Percentiles rank a stretch among this genome's conserved stretches.
Evolutionary conservation across 1,284 basidiomycete genomes (phyloP).

Genomic region (Apiotrichum brassicae): DNA sequence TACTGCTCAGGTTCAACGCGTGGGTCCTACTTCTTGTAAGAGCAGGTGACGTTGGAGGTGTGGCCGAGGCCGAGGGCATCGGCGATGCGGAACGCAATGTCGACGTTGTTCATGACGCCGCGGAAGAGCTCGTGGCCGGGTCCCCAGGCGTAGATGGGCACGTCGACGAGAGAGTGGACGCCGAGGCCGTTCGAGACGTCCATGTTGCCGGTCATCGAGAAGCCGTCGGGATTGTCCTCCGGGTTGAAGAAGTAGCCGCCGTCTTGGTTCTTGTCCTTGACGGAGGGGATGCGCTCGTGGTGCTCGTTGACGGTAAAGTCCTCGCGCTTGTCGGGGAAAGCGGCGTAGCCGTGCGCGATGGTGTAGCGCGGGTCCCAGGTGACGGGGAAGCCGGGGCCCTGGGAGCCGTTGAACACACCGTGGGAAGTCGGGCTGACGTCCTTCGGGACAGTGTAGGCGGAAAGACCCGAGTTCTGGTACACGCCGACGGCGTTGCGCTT

Average conservation of each 20-base stretch:
- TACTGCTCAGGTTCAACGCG: too few relatives aligned
- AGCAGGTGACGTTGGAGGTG: slow-evolving; percentile 26
- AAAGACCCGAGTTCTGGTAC: slow-evolving; percentile 42
- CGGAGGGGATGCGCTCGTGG: slow-evolving; percentile 40
- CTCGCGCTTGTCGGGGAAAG: slow-evolving; percentile 43
- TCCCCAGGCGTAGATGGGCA: slow-evolving; percentile 47
- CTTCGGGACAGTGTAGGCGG: slow-evolving; percentile 37
- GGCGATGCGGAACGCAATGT: slow-evolving; percentile 45
- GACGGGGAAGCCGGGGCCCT: slow-evolving; percentile 45
- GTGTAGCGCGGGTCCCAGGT: slow-evolving; percentile 47
- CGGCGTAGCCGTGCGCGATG: slow-evolving; percentile 43
- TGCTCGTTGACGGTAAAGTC: slow-evolving; percentile 32
- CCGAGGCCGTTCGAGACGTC: slow-evolving; percentile 36
- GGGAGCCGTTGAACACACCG: slow-evolving; percentile 29
- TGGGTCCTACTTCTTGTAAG: slow-evolving; percentile 30
- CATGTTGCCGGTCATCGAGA: slow-evolving; percentile 44
- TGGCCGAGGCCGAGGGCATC: slow-evolving; percentile 41
- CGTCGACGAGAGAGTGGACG: slow-evolving; percentile 45
- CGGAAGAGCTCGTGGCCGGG: slow-evolving; percentile 44
- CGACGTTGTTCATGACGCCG: slow-evolving; percentile 40
- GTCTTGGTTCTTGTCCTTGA: slow-evolving; percentile 23
- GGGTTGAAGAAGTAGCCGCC: slow-evolving; percentile 43
- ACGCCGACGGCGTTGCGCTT: slow-evolving; percentile 47
- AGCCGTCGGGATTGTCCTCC: slow-evolving; percentile 40
- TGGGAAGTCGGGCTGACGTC: slow-evolving; percentile 34